Evolutionary conservation across 2,329 filamentous ascomycete species (phyloP).

Genomic region (Rhynchosporium secalis): DNA sequence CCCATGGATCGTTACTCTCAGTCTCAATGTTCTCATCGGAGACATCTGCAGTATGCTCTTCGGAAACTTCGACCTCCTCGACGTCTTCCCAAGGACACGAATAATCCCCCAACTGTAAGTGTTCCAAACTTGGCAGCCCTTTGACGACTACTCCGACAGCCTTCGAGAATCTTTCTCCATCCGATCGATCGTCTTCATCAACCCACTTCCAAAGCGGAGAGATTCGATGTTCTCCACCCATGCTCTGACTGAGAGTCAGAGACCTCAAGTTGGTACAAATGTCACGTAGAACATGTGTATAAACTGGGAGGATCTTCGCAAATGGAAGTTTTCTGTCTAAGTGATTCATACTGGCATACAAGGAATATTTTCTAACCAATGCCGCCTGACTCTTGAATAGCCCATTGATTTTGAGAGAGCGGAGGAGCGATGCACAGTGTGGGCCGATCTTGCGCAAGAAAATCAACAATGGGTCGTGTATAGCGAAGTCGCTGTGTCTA

Average conservation of each 20-base stretch:
- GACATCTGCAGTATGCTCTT: background rate
- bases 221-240: too few species aligned
- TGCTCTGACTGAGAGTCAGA: background rate
- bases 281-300: background rate
- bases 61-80: too few species aligned
- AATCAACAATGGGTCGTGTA: background rate
- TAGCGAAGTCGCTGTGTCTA: background rate
- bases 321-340: background rate
- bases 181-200: background rate
- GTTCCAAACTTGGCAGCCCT: background rate
- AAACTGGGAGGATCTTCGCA: background rate
- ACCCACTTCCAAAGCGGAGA: too few species aligned
- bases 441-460: background rate
- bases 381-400: too few species aligned
- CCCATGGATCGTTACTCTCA: too few species aligned
- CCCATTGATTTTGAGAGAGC: background rate
- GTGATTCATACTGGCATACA: background rate
- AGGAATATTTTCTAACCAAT: too few species aligned
- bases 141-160: background rate
- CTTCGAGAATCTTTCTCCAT: background rate
- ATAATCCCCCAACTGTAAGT: background rate
- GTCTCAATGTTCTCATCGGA: background rate
- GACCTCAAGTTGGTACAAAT: background rate
- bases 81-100: too few species aligned
- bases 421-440: background rate